These are phyloP conservation scores for Fusarium tjaetaba DNA, from an alignment of 2,329 filamentous ascomycete genomes.

Conservation along the genomic window DNA sequence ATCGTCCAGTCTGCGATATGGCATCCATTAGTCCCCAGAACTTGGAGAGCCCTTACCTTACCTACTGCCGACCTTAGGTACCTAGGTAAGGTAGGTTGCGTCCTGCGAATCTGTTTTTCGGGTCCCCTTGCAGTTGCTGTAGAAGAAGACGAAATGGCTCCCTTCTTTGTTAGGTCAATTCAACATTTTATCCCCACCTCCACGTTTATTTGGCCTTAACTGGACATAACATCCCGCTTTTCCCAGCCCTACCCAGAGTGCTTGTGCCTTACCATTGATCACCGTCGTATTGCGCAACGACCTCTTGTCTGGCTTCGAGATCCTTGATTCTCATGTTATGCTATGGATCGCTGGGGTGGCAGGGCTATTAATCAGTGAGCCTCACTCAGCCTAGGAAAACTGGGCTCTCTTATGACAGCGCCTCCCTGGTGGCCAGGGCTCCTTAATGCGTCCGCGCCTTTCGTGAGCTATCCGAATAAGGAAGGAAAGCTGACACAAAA, in stretches of 20 bases:
- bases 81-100: neutral
- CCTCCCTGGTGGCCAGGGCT: constrained; percentile 2
- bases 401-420: constrained; percentile 13
- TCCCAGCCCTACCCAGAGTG: constrained; percentile 29
- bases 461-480: constrained; percentile 15
- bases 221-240: constrained; percentile 25
- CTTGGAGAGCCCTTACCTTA: neutral
- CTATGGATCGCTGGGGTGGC: neutral
- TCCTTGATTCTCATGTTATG: constrained; percentile 12
- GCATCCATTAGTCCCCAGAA: neutral
- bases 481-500: constrained; percentile 12
- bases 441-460: neutral
- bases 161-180: constrained; percentile 1
- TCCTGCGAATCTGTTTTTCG: constrained; percentile 10
- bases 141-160: neutral
- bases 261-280: constrained; percentile 21
- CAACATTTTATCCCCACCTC: constrained; percentile 17
- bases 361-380: neutral
- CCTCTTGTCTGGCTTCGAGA: constrained; percentile 5
- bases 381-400: constrained; percentile 31
- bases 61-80: neutral
- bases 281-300: constrained; percentile 27
- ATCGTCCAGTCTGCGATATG: neutral
- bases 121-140: neutral
- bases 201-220: constrained; percentile 10